Percentiles rank a stretch among this genome's conserved stretches.
Evolutionary conservation across 2,329 filamentous ascomycete genomes (phyloP).

Genomic region (Sarocladium brachiariae): DNA sequence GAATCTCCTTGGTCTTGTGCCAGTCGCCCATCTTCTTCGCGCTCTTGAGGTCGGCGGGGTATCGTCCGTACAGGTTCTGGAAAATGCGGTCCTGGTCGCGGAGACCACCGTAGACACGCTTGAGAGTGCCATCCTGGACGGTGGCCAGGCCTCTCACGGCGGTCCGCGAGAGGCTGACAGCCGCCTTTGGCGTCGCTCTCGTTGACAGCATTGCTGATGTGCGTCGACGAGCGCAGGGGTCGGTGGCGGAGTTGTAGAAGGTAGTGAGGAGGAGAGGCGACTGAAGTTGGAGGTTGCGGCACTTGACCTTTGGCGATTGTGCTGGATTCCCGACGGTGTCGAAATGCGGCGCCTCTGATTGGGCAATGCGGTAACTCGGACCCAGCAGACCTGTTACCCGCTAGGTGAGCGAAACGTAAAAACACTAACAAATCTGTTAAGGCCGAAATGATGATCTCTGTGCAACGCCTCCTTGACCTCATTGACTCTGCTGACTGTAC

Average conservation of each 20-base stretch:
- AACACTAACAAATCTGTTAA: conserved; percentile 12
- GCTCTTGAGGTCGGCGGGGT: conserved; percentile 83
- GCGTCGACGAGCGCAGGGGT: conserved; percentile 14
- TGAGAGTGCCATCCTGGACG: conserved; percentile 65
- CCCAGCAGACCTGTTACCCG: conserved; percentile 23
- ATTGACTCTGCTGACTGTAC: conserved; percentile 14
- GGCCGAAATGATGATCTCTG: conserved; percentile 12
- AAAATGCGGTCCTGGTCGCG: conserved; percentile 98
- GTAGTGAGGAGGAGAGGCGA: conserved; percentile 18
- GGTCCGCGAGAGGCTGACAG: conserved; percentile 34
- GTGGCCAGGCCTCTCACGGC: conserved; percentile 68
- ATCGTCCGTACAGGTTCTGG: conserved; percentile 94
- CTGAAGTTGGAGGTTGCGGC: conserved; percentile 26
- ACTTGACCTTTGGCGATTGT: conserved; percentile 24
- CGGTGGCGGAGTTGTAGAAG: conserved; percentile 5
- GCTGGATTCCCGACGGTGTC: conserved; percentile 14
- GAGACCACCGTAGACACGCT: conserved; percentile 75
- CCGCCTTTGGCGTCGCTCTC: conserved; percentile 33
- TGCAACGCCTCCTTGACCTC: conserved; percentile 17
- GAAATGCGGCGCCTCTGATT: conserved; percentile 34
- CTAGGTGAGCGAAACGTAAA: conserved; percentile 13
- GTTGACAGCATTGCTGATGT: conserved; percentile 37
- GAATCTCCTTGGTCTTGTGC: conserved; percentile 99
- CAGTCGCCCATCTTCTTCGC: conserved; percentile 98
- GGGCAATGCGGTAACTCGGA: conserved; percentile 26